Conservation (phyloP, 441 rosid species). For the Pelargonium myrrhifolium region DNA sequence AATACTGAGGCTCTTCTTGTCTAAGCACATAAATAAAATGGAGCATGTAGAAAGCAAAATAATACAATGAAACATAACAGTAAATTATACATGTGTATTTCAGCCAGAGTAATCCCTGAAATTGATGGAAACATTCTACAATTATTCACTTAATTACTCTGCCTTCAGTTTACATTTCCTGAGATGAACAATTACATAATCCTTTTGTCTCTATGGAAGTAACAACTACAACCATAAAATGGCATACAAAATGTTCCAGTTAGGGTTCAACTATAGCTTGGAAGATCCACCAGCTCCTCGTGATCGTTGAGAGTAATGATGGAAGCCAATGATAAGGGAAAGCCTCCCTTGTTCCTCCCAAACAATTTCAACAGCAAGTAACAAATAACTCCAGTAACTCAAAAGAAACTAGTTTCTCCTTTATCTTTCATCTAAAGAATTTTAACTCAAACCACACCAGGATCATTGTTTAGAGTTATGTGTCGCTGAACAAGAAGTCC, state of each 20-base stretch:
- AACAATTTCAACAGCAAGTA: background rate
- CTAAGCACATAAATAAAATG: no score
- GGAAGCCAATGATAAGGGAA: background rate
- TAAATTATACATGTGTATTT: background rate
- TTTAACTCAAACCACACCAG: background rate
- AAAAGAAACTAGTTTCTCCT: background rate
- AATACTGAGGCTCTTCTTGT: no score
- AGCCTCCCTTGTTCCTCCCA: background rate
- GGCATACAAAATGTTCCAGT: conserved; percentile 2
- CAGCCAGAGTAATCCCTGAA: background rate
- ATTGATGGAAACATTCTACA: background rate
- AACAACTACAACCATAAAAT: background rate
- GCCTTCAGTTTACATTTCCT: background rate
- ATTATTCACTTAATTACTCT: conserved; percentile 9
- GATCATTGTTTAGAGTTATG: conserved; percentile 1
- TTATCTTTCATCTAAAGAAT: conserved; percentile 4
- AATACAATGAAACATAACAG: background rate
- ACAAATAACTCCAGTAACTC: background rate
- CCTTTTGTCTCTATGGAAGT: background rate
- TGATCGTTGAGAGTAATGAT: background rate
- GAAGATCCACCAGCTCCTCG: conserved; percentile 4
- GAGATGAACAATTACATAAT: conserved; percentile 1
- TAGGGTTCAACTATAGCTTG: conserved; percentile 5
- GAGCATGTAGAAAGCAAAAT: no score
- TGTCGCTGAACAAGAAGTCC: background rate